Base-by-base conservation (phyloP, 2,329 filamentous ascomycete genomes). In the Arthrinium puccinioides region DNA sequence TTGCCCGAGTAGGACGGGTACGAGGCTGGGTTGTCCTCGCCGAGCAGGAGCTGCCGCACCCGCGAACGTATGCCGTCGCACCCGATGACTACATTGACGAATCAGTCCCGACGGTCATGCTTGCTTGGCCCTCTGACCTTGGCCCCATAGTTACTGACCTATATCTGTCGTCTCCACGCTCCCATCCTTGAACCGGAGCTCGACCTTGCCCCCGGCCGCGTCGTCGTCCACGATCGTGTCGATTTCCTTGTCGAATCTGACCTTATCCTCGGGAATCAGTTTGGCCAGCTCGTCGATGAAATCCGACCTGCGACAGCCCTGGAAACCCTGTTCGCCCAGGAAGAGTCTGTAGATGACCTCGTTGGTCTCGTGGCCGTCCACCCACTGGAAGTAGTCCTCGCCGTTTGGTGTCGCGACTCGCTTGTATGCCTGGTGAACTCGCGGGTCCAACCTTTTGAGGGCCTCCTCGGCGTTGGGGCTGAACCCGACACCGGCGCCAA, bases 61-160 rank as follows among this genome's bases (percentile, higher is more conserved):
- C 63, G 60, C 1, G 73, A 77, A 50, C 76, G 76, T 49, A 84
- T 78, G 1, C 79, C 79, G 54, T 84, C 79, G 50, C 75, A 79
- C 5, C 74, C 78, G 39, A 83, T 62, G 0, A 78, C 70, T 55
- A 44, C 31, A n/a, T n/a, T n/a, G n/a, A n/a, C n/a, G n/a, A n/a
- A n/a, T n/a, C n/a, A n/a, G 26, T 18, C 19, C 20, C 28, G 13
- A 4, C 9, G 15, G 20, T 10, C 6, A 21, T 26, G 25, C 15
- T 28, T 9, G 16, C 9, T 7, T 20, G 13, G 8, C 28, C 14
- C 16, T 10, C 4, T 6, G 28, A 21, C 20, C 7, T 21, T 37
- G 26, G n/a, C 7, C 28, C n/a, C n/a, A n/a, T n/a, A n/a, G n/a
- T n/a, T 4, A 20, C 48, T 42, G 40, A 58, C 57, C 60, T 5